phyloP scores from a whole-genome alignment of 768 basidiomycete genomes.

The Boletus vinaceobasis region DNA sequence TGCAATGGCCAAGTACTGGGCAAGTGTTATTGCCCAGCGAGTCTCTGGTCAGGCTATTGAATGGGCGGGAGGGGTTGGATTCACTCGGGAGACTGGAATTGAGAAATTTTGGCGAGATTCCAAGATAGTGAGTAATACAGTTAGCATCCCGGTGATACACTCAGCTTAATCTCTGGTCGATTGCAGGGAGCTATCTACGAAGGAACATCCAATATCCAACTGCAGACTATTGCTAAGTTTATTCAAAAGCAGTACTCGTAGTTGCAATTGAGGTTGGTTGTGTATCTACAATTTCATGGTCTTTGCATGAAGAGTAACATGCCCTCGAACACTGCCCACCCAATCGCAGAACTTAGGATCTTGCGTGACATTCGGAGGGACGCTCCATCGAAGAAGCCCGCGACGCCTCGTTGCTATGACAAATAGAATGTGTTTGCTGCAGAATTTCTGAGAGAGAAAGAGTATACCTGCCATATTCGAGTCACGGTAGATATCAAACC shows the following conservation, averaged over 20 bases:
- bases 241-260: constrained; percentile 83
- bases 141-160: background rate
- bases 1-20: constrained; percentile 96
- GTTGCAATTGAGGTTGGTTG: background rate
- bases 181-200: constrained; percentile 84
- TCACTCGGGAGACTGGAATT: constrained; percentile 90
- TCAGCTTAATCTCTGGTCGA: constrained; percentile 2
- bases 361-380: constrained; percentile 83
- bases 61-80: constrained; percentile 93
- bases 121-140: constrained; percentile 70
- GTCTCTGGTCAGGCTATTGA: constrained; percentile 91
- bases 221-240: constrained; percentile 92
- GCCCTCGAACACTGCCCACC: constrained; percentile 89
- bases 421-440: background rate
- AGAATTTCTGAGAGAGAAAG: background rate
- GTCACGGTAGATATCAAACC: constrained; percentile 61
- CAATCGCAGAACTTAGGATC: constrained; percentile 83
- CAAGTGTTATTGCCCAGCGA: constrained; percentile 83
- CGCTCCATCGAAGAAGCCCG: constrained; percentile 84
- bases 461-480: constrained; percentile 66
- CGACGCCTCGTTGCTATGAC: constrained; percentile 69
- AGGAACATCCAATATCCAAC: constrained; percentile 97
- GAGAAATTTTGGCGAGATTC: constrained; percentile 98
- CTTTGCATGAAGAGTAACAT: constrained; percentile 57
- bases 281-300: constrained; percentile 7